Percentiles rank a stretch among this genome's conserved stretches.
Evolutionary conservation across 2,329 filamentous ascomycete species (phyloP).

Genomic region (Chaetomium strumarium): DNA sequence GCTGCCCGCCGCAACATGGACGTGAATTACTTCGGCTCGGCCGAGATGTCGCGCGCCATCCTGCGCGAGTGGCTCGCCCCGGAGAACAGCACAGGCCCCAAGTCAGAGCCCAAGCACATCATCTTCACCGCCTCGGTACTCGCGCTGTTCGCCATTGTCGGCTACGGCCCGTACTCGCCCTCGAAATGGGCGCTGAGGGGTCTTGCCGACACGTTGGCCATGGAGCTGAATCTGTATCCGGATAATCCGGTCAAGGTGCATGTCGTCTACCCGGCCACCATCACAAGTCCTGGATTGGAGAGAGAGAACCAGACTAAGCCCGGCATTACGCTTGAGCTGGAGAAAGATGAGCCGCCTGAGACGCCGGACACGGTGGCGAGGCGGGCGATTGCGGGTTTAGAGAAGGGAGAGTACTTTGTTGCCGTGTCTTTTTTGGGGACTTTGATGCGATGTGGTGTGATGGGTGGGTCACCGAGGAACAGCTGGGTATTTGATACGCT

Average conservation of each 20-base stretch:
- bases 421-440: slow-evolving; percentile 68
- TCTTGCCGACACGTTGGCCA: slow-evolving; percentile 74
- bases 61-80: slow-evolving; percentile 67
- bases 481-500: slow-evolving; percentile 56
- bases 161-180: slow-evolving; percentile 79
- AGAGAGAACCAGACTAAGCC: slow-evolving; percentile 77
- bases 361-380: slow-evolving; percentile 71
- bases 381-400: slow-evolving; percentile 64
- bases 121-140: slow-evolving; percentile 78
- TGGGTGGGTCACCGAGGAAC: slow-evolving; percentile 53
- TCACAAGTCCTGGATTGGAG: slow-evolving; percentile 68
- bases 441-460: slow-evolving; percentile 59
- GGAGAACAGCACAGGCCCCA: slow-evolving; percentile 34
- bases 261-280: slow-evolving; percentile 77
- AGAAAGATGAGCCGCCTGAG: slow-evolving; percentile 76
- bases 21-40: slow-evolving; percentile 81
- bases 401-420: slow-evolving; percentile 74
- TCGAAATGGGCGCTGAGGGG: slow-evolving; percentile 80
- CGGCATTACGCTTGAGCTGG: slow-evolving; percentile 68
- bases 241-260: slow-evolving; percentile 65
- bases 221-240: slow-evolving; percentile 84
- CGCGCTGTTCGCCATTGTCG: slow-evolving; percentile 70
- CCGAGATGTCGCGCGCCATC: slow-evolving; percentile 78
- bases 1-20: slow-evolving; percentile 77
- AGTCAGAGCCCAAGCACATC: slow-evolving; percentile 62